Base-by-base conservation (phyloP, 2,329 filamentous ascomycete species). In the Aspergillus tanneri region DNA sequence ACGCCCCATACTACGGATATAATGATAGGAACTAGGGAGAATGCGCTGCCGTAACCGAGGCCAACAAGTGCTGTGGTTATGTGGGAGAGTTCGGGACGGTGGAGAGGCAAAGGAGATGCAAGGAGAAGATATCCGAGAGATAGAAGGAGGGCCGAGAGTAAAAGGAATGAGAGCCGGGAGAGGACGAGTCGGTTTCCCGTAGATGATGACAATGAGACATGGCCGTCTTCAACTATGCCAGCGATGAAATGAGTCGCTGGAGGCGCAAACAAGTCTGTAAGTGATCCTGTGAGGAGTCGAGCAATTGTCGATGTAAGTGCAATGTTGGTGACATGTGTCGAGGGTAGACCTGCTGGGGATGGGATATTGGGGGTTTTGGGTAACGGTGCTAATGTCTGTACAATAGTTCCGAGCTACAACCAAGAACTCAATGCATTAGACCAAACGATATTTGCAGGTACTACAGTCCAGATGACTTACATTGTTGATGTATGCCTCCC, bases 401-500 rank as follows among this genome's bases (percentile, higher is more conserved):
- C 91, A 52, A 99, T 86, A 19, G 91, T 96, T 27, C 93, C 93
- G 8, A 99, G 73, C 73, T 75, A n/a, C n/a, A n/a, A n/a, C n/a
- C 48, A 44, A 38, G 18, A 18, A 23, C 19, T 43, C 21, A 42
- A 25, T 27, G n/a, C 12, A 21, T 30, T n/a, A 50, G 28, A n/a
- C n/a, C n/a, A n/a, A n/a, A n/a, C 16, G 3, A 35, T 16, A 24
- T 5, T 39, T 8, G n/a, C 25, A 19, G 21, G 19, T 8, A 28
- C 25, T 16, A 7, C 14, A 8, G 23, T 8, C 2, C 5, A 10
- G n/a, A 11, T 3, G 7, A 62, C 64, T 54, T 53, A 75, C 76
- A 61, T 97, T 99, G 73, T 97, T 99, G 72, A 97, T 90, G 68
- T 96, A 99, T 9, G 92, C 88, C 71, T 99, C 93, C n/a, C 91